phyloP scores from a whole-genome alignment of 768 basidiomycete genomes.

The Leucocoprinus sp. region DNA sequence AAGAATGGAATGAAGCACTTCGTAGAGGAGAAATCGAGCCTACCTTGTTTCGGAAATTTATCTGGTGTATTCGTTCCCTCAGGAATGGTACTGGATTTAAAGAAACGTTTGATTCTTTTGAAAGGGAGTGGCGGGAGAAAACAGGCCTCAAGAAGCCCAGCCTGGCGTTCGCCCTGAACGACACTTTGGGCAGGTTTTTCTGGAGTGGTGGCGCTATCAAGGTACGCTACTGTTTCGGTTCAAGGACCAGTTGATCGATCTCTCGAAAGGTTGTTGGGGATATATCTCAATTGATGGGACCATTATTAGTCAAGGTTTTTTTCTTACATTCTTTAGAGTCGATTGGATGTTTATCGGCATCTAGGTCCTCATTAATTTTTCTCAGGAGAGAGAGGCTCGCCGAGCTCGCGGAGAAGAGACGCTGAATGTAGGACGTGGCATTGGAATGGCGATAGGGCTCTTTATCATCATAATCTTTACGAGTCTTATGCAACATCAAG shows the following conservation, averaged over 20 bases:
- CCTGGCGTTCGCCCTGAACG: slow-evolving; percentile 53
- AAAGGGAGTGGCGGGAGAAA: slow-evolving; percentile 36
- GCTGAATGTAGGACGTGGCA: slow-evolving; percentile 43
- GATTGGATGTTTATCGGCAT: background rate
- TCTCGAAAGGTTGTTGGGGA: slow-evolving; percentile 49
- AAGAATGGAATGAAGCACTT: slow-evolving; percentile 48
- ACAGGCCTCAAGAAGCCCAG: slow-evolving; percentile 42
- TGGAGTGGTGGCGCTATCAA: slow-evolving; percentile 60
- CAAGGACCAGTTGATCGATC: background rate
- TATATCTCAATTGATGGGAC: slow-evolving; percentile 52
- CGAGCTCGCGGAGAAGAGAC: slow-evolving; percentile 23
- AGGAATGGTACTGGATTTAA: slow-evolving; percentile 17
- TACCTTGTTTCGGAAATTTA: slow-evolving; percentile 24
- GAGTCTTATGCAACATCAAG: slow-evolving; percentile 58
- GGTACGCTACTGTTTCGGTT: slow-evolving; percentile 20
- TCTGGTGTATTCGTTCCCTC: slow-evolving; percentile 34
- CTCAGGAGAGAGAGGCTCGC: slow-evolving; percentile 37
- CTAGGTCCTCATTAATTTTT: slow-evolving; percentile 54
- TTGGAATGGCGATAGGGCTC: slow-evolving; percentile 51
- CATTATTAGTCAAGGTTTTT: slow-evolving; percentile 48
- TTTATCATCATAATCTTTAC: slow-evolving; percentile 40
- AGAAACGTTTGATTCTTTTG: slow-evolving; percentile 22
- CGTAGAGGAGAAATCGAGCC: slow-evolving; percentile 37
- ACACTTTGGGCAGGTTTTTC: slow-evolving; percentile 47
- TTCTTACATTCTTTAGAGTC: background rate